Conservation (phyloP, 805 yeast genomes). For the Maudiozyma pseudohumilis region DNA sequence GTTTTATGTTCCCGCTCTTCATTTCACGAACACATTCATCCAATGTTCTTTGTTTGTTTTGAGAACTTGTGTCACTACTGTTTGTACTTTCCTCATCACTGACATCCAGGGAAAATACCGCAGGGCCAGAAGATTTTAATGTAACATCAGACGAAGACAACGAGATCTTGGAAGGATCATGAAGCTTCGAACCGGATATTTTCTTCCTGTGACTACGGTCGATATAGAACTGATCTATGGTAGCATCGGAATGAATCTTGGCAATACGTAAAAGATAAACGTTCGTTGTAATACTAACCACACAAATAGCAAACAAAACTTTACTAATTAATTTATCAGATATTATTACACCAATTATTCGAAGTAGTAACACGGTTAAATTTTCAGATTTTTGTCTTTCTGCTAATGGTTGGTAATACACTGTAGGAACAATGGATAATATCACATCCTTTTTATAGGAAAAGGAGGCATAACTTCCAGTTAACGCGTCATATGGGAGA, state of each 20-base stretch:
- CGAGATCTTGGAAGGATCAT: neutral
- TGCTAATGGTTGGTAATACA: slow-evolving; percentile 43
- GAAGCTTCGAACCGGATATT: too few species aligned
- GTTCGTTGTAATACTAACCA: slow-evolving; percentile 69
- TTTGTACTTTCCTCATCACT: slow-evolving; percentile 4
- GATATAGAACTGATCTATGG: slow-evolving; percentile 25
- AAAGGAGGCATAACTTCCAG: slow-evolving; percentile 17
- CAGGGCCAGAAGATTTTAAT: slow-evolving; percentile 1
- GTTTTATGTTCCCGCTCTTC: slow-evolving; percentile 63
- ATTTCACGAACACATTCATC: slow-evolving; percentile 33
- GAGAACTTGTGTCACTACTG: slow-evolving; percentile 1
- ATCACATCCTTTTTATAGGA: slow-evolving; percentile 37
- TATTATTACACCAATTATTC: slow-evolving; percentile 54
- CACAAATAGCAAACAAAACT: slow-evolving; percentile 59
- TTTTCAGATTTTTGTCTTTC: slow-evolving; percentile 4
- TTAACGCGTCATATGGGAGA: slow-evolving; percentile 31
- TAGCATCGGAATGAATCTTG: slow-evolving; percentile 45
- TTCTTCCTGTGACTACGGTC: slow-evolving; percentile 4
- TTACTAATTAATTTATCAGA: slow-evolving; percentile 76
- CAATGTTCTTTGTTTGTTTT: neutral
- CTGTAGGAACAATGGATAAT: slow-evolving; percentile 49
- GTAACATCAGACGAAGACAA: neutral
- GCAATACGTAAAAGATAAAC: slow-evolving; percentile 80
- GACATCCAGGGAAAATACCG: neutral
- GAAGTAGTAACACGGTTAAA: slow-evolving; percentile 33